Evolutionary conservation across 2,329 filamentous ascomycete genomes (phyloP).

Genomic region (Cordyceps militaris): DNA sequence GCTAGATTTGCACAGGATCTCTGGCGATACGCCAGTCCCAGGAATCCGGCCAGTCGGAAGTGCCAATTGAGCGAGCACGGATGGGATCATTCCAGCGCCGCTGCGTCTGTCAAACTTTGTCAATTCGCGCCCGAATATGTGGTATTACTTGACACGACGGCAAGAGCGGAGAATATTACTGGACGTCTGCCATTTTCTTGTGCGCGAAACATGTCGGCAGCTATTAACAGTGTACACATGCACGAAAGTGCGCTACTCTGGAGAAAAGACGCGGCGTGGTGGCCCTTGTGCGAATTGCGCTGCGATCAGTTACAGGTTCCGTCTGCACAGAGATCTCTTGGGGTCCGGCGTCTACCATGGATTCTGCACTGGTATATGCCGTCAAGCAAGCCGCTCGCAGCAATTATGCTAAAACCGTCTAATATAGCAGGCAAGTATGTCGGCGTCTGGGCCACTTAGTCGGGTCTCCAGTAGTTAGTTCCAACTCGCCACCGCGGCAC

Average conservation of each 20-base stretch:
- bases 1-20: slow-evolving; percentile 12
- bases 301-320: slow-evolving; percentile 5
- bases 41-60: slow-evolving; percentile 12
- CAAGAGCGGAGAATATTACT: not conserved
- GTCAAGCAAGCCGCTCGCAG: slow-evolving; percentile 14
- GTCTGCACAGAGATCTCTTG: slow-evolving; percentile 12
- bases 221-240: slow-evolving; percentile 1
- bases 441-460: not conserved
- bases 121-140: not conserved
- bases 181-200: not conserved
- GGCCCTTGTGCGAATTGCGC: slow-evolving; percentile 3
- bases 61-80: slow-evolving; percentile 1
- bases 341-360: slow-evolving; percentile 10
- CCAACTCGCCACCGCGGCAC: slow-evolving; percentile 6
- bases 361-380: not conserved
- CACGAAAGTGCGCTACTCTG: slow-evolving; percentile 2
- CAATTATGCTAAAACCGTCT: not conserved
- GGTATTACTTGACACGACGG: not conserved
- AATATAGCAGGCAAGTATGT: slow-evolving; percentile 1
- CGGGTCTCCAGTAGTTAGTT: not conserved
- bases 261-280: slow-evolving; percentile 2
- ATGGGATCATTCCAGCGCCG: not conserved
- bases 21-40: slow-evolving; percentile 14
- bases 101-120: not conserved
- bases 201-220: not conserved